phyloP scores from a whole-genome alignment of 495 filamentous ascomycete species.

The Monascus purpureus region DNA sequence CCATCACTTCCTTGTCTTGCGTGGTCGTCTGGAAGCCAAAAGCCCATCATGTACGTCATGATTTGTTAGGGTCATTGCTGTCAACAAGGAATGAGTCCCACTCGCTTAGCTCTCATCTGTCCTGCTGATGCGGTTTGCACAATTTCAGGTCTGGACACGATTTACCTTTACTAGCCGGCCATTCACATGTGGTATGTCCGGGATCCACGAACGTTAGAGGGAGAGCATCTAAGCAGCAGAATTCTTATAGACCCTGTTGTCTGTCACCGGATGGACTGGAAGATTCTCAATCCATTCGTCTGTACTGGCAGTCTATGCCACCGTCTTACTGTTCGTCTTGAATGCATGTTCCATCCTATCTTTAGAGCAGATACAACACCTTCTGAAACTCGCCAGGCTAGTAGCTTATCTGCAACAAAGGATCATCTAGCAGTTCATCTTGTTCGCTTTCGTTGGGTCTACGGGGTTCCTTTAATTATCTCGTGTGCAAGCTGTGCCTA shows the following conservation, averaged over 20 bases:
- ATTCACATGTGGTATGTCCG: neutral
- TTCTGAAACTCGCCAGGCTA: constrained; percentile 27
- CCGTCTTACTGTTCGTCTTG: no score
- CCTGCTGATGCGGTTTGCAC: neutral
- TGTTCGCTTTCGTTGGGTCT: constrained; percentile 36
- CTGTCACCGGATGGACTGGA: no score
- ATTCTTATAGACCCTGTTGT: no score
- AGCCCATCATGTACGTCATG: neutral
- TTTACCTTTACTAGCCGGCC: neutral
- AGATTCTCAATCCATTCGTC: no score
- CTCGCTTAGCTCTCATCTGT: neutral
- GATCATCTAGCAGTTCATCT: constrained; percentile 31
- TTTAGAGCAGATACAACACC: constrained; percentile 28
- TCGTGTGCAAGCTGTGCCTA: constrained; percentile 21
- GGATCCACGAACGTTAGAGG: constrained; percentile 1
- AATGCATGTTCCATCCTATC: constrained; percentile 26
- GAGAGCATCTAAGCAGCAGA: no score
- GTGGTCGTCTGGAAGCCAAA: no score
- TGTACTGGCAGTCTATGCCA: no score
- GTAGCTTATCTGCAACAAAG: constrained; percentile 18
- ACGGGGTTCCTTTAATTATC: constrained; percentile 34
- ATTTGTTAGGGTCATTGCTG: neutral
- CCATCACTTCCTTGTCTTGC: neutral
- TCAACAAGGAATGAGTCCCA: neutral
- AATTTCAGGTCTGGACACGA: neutral